Base-by-base conservation (phyloP, 148 eudicot species). In the Chenopodium quinoa region DNA sequence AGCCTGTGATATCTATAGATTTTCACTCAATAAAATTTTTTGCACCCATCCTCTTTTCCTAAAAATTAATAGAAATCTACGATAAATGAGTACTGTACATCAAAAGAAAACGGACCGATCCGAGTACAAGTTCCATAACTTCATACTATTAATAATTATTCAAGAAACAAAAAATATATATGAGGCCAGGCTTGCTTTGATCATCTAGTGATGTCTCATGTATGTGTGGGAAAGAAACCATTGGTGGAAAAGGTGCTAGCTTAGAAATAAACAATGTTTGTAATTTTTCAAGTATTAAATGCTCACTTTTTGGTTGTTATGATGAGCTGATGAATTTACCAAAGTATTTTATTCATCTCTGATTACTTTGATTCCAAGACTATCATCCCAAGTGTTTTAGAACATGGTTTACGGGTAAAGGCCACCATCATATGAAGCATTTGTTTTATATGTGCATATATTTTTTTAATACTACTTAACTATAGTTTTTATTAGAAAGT, bases 361-460 rank as follows among this genome's bases (percentile, higher is more conserved):
- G 66, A 37, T 74, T 17, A 37, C 85, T 79, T 83, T 52, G 31
- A 74, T 78, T 74, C 23, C 75, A 83, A 83, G 85, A 67, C 46
- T 79, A 74, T 74, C 48, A 78, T 52, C 66, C 75, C 69, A 83
- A 79, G 2, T 48, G 13, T 44, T 65, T 66, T 40, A 40, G 68
- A 74, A 68, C 75, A 79, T 74, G 69, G 79, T 56, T 79, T 79
- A 75, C 58, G 40, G 69, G 46, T 40, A 37, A 74, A 79, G 79
- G 46, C 75, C 76, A 23, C 52, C 73, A 63, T 78, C 73, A 78
- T 11, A 73, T n/a, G 2, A 4, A 19, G 29, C 1, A 47, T 74
- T 48, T 9, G 13, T 17, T 10, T 22, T 22, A 71, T 40, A 71
- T 37, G 16, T 71, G 8, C 46, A n/a, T 72, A 11, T n/a, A 31